Base-by-base conservation (phyloP, 176 grass and related monocot species). In the Avena insularis region DNA sequence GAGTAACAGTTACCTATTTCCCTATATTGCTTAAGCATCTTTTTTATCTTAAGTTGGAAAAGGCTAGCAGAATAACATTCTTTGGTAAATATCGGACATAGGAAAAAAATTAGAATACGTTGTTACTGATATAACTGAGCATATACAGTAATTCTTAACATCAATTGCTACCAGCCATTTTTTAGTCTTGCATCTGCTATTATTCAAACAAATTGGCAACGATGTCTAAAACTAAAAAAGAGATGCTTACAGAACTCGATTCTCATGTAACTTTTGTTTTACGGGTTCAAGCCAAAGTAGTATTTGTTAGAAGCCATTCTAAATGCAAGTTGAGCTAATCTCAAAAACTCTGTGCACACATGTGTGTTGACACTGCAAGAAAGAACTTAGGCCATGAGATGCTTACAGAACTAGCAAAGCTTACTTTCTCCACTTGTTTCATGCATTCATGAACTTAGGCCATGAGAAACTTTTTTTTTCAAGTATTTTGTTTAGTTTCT, bases 401-500 rank as follows among this genome's bases (percentile, higher is more conserved):
- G 40, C 40, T 43, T 43, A 43, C 40, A 43, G 40, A 43, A 43
- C 40, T 43, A 43, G 40, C 40, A 64, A 47, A 38, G 12, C 53
- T 17, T 46, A 46, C 36, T 57, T 14, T 29, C 50, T 35, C 46
- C 9, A 51, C 31, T 64, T 86, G 23, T 49, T 45, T 56, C 12
- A 12, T 64, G 21, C 36, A 20, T 40, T 20, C 58, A 80, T 80
- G 21, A 79, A 79, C 38, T 8, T 48, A 38, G 47, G 21, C 3
- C 45, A 80, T 40, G 5, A 70, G 43, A 70, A 63, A 54, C 51
- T 17, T 83, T 62, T 13, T 36, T 40, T 78, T 78, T 71, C 10
- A 0, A 3, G 61, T 57, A 16, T 27, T 10, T 79, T 87, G 8
- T 46, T 87, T 84, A 14, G 71, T 84, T 19, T 80, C 8, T 66